Conservation (phyloP, 2,329 filamentous ascomycete species). For the Colletotrichum brevisporum region DNA sequence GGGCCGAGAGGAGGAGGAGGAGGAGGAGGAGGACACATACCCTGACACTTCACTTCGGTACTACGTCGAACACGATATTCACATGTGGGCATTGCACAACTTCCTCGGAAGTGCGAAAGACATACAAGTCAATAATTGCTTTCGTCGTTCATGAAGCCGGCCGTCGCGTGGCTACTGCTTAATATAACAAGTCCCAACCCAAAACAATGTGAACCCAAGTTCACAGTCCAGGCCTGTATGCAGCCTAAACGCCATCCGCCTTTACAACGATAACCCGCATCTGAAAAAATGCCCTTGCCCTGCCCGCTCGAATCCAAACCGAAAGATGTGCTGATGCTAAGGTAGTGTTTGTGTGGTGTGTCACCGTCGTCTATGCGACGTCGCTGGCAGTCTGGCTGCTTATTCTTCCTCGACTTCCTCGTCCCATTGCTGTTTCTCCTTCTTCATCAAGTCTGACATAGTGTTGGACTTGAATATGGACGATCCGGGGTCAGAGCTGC, state of each 20-base stretch:
- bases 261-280: slow-evolving; percentile 8
- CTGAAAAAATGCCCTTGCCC: slow-evolving; percentile 7
- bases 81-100: too few species aligned
- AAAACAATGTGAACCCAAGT: slow-evolving; percentile 3
- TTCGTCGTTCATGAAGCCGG: slow-evolving; percentile 12
- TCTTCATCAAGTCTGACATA: slow-evolving; percentile 82
- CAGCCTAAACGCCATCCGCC: slow-evolving; percentile 31
- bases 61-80: too few species aligned
- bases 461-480: slow-evolving; percentile 80
- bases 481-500: slow-evolving; percentile 72
- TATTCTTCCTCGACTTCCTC: slow-evolving; percentile 81
- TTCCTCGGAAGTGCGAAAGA: too few species aligned
- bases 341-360: slow-evolving; percentile 24
- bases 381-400: not conserved
- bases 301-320: slow-evolving; percentile 11
- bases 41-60: too few species aligned
- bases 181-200: slow-evolving; percentile 1
- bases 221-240: slow-evolving; percentile 22
- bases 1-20: too few species aligned
- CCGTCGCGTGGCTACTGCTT: not conserved
- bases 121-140: not conserved
- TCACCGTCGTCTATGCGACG: slow-evolving; percentile 4
- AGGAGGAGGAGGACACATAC: too few species aligned
- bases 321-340: slow-evolving; percentile 15
- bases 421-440: slow-evolving; percentile 85